These are phyloP conservation scores for Aspergillus sparsus DNA, from an alignment of 495 filamentous ascomycete genomes.

Conservation along the genomic window DNA sequence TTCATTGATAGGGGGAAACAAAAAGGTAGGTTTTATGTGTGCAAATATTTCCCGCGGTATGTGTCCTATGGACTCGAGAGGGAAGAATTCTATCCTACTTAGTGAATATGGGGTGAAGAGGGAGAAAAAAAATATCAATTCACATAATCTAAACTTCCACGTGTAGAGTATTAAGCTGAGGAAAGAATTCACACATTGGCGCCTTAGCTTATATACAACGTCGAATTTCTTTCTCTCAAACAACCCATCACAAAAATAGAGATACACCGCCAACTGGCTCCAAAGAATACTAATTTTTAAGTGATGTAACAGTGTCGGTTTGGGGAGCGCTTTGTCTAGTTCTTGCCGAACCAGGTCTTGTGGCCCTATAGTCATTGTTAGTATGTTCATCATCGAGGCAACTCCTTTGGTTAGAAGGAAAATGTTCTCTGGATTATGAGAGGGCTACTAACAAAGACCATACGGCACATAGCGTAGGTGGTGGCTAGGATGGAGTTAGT, in stretches of 20 bases:
- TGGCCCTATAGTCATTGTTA: slow-evolving; percentile 60
- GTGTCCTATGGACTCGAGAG: background rate
- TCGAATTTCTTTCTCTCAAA: slow-evolving; percentile 38
- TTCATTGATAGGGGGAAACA: too few relatives aligned
- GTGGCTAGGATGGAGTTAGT: slow-evolving; percentile 43
- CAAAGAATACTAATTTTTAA: slow-evolving; percentile 20
- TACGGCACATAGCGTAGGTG: slow-evolving; percentile 58
- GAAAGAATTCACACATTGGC: slow-evolving; percentile 37
- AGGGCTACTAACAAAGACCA: slow-evolving; percentile 53
- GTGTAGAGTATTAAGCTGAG: slow-evolving; percentile 19
- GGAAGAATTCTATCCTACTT: background rate
- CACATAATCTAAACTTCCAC: slow-evolving; percentile 5
- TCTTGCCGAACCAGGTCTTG: slow-evolving; percentile 83
- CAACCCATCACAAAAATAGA: slow-evolving; percentile 39
- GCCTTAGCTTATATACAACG: slow-evolving; percentile 51
- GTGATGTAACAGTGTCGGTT: slow-evolving; percentile 18
- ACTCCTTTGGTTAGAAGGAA: background rate
- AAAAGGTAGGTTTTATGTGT: too few relatives aligned
- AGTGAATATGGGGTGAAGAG: background rate
- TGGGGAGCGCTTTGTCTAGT: slow-evolving; percentile 43
- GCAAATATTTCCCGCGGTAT: too few relatives aligned
- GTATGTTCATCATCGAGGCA: slow-evolving; percentile 12
- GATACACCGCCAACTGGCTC: slow-evolving; percentile 42
- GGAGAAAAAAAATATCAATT: slow-evolving; percentile 3
- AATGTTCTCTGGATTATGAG: background rate